A percentile compares a stretch with the other conserved stretches of the same genome.
These are phyloP conservation scores for Trichoderma asperelloides DNA, from an alignment of 495 filamentous ascomycete genomes.

Conservation along the genomic window DNA sequence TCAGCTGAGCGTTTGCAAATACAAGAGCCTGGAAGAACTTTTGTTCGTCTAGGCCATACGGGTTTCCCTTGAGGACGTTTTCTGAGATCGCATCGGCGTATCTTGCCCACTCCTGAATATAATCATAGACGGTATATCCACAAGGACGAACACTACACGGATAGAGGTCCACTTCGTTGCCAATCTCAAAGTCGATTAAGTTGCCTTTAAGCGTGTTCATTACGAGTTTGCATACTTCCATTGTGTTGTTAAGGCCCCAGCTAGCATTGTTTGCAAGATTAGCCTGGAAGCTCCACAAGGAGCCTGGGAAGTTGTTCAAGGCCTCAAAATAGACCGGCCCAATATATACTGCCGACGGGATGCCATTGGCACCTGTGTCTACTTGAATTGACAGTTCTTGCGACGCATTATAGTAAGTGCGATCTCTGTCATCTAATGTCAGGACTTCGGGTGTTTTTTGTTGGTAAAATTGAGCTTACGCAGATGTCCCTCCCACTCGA, in stretches of 20 bases:
- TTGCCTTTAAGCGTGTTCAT: background rate
- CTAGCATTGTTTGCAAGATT: background rate
- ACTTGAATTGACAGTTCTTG: background rate
- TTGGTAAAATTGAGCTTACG: background rate
- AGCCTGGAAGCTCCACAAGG: conserved; percentile 1
- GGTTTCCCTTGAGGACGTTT: background rate
- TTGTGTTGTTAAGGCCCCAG: background rate
- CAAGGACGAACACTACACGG: background rate
- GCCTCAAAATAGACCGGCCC: background rate
- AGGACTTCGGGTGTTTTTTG: background rate
- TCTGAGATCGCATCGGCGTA: background rate
- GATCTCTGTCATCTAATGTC: background rate
- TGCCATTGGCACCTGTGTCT: background rate
- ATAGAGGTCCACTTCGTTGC: background rate
- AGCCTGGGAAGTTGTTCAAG: background rate
- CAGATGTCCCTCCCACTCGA: background rate
- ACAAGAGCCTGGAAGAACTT: background rate
- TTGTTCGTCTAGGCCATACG: background rate
- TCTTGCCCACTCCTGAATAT: background rate
- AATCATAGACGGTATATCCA: background rate
- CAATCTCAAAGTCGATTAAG: background rate
- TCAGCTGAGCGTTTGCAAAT: background rate
- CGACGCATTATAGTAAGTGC: background rate
- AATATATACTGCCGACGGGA: background rate
- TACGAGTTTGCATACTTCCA: background rate